These are phyloP conservation scores for Jatropha curcas DNA, from an alignment of 345 rosid genomes.

Conservation along the genomic window DNA sequence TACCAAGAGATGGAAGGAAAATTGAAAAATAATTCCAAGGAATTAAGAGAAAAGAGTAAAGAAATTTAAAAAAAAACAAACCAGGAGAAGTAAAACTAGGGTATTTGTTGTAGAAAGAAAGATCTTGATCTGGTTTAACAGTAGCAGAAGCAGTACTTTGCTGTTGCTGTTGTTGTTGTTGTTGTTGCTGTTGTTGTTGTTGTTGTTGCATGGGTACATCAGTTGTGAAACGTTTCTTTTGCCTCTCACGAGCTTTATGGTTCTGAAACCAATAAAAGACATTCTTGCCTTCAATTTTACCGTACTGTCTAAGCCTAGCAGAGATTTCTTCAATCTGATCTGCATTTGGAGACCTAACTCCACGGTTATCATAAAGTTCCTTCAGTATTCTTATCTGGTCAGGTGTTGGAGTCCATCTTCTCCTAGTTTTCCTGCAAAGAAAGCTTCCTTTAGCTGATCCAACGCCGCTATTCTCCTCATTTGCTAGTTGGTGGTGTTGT, in stretches of 20 bases:
- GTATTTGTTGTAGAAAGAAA: slow-evolving; percentile 26
- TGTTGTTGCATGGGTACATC: slow-evolving; percentile 44
- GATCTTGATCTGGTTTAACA: slow-evolving; percentile 38
- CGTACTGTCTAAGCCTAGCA: slow-evolving; percentile 72
- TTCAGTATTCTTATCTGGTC: slow-evolving; percentile 83
- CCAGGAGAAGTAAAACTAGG: slow-evolving; percentile 33
- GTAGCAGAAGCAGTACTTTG: slow-evolving; percentile 16
- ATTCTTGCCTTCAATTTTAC: slow-evolving; percentile 95
- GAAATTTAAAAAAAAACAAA: background rate
- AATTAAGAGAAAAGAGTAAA: background rate
- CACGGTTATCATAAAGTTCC: slow-evolving; percentile 88
- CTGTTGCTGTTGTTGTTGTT: no score
- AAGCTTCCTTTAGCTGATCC: slow-evolving; percentile 43
- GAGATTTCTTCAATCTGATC: slow-evolving; percentile 97
- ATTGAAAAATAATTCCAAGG: background rate
- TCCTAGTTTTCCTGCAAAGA: slow-evolving; percentile 80
- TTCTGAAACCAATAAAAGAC: slow-evolving; percentile 99
- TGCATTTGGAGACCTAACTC: slow-evolving; percentile 84
- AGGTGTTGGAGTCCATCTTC: slow-evolving; percentile 95
- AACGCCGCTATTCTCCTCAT: slow-evolving; percentile 43
- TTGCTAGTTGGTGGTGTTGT: no score
- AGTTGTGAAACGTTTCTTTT: slow-evolving; percentile 72
- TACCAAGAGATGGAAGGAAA: no score
- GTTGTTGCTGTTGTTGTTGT: slow-evolving; percentile 5
- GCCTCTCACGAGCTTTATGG: slow-evolving; percentile 98